Base-by-base conservation (phyloP, 805 yeast genomes). In the Yarrowia sp. region DNA sequence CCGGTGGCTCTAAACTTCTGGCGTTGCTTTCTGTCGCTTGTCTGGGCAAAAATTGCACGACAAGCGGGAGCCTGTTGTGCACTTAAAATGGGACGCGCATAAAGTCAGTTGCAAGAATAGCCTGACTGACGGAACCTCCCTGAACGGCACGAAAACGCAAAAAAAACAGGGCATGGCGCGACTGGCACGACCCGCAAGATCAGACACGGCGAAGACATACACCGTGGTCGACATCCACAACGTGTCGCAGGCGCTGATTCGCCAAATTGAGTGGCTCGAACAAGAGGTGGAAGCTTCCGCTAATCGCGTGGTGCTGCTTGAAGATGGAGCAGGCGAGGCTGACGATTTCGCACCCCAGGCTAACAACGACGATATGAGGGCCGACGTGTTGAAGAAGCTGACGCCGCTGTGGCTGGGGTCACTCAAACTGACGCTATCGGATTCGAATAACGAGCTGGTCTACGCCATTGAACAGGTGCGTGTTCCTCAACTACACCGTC, bases 211-310 rank as follows among this genome's bases (percentile, higher is more conserved):
- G 2, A 19, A 15, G 14, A 40, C 5, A 19, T 59, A 43, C 42
- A 59, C 65, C 38, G 68, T 73, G 2, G 67, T 73, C n/a, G 75
- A 73, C 41, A 56, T 71, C 12, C 52, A 67, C 43, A 69, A 72
- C 64, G 72, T 75, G 43, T 66, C 75, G 22, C 68, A 55, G 19
- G 76, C 79, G 65, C 75, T 75, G 66, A 75, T 73, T 68, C 74
- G 73, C 69, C 77, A 75, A 71, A 72, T 77, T 11, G 72, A 72
- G n/a, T 32, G 41, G 40, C 36, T 71, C 15, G 67, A 50, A 16
- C 58, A 45, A 15, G 64, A 59, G 36, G 58, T 50, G 19, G 67
- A 70, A 26, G 69, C 56, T 8, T 38, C 70, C 5, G 40, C 69
- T 12, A 61, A 59, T 19, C 61, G 69, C 26, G 46, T 64, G 32